These are phyloP conservation scores for Diplocarpon mali DNA, from an alignment of 2,329 filamentous ascomycete genomes.

Conservation along the genomic window DNA sequence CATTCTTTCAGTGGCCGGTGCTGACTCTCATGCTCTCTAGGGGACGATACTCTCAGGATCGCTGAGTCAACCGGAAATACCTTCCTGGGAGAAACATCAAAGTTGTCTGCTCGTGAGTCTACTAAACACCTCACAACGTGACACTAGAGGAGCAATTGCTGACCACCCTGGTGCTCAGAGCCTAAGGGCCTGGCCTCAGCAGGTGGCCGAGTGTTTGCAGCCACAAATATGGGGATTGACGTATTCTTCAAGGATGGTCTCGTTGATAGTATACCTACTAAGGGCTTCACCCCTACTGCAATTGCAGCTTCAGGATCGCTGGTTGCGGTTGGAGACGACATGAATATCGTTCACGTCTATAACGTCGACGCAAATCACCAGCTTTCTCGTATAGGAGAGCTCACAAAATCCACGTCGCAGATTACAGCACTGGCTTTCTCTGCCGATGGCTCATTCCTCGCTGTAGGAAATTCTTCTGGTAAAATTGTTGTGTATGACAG, in stretches of 20 bases:
- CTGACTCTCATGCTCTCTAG: too few relatives aligned
- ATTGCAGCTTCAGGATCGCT: conserved; percentile 57
- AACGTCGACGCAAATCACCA: conserved; percentile 44
- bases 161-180: conserved; percentile 30
- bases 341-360: conserved; percentile 69
- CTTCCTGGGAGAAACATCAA: conserved; percentile 58
- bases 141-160: too few relatives aligned
- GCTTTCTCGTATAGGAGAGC: conserved; percentile 33
- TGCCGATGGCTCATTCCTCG: conserved; percentile 61
- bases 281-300: conserved; percentile 55
- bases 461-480: conserved; percentile 71
- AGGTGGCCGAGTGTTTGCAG: conserved; percentile 37
- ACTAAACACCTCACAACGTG: too few relatives aligned
- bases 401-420: conserved; percentile 57
- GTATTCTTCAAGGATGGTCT: conserved; percentile 50
- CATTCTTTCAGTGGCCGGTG: too few relatives aligned
- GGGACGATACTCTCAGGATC: conserved; percentile 78
- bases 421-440: conserved; percentile 82
- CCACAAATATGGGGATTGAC: conserved; percentile 44
- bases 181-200: conserved; percentile 62
- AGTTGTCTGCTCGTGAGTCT: conserved; percentile 48
- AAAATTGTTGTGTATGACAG: conserved; percentile 75
- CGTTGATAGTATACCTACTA: conserved; percentile 44
- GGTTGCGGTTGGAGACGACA: conserved; percentile 67
- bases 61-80: conserved; percentile 65